Conservation (phyloP, 2,329 filamentous ascomycete genomes). For the Paracoccidioides lutzii region DNA sequence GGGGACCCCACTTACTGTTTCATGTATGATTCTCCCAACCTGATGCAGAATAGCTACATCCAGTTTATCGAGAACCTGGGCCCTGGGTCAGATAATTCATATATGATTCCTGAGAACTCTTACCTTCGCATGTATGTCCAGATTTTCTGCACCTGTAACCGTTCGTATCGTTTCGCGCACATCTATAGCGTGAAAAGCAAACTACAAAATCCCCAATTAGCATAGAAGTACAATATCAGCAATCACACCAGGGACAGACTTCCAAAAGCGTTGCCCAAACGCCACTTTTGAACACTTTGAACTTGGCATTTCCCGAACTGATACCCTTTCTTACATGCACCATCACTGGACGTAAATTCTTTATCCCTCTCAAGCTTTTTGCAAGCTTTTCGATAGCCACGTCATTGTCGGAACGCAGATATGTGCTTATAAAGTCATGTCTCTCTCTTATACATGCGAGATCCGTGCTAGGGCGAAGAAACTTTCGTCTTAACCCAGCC, state of each 20-base stretch:
- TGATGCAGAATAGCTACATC: conserved; percentile 46
- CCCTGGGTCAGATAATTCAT: background rate
- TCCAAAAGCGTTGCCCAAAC: conserved; percentile 60
- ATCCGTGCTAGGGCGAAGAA: conserved; percentile 65
- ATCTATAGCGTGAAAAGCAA: conserved; percentile 57
- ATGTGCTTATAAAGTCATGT: conserved; percentile 53
- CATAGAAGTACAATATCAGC: background rate
- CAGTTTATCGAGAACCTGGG: conserved; percentile 47
- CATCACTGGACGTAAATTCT: conserved; percentile 59
- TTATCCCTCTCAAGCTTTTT: conserved; percentile 54
- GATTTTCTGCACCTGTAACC: conserved; percentile 39
- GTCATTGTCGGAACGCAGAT: conserved; percentile 57
- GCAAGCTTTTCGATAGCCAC: conserved; percentile 43
- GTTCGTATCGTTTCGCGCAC: conserved; percentile 52
- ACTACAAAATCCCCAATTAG: conserved; percentile 33
- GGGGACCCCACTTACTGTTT: conserved; percentile 36
- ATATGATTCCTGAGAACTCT: conserved; percentile 2
- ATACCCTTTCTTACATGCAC: conserved; percentile 64
- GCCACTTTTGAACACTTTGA: conserved; percentile 47
- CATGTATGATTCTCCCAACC: conserved; percentile 58
- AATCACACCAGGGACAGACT: conserved; percentile 20
- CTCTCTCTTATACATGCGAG: conserved; percentile 55
- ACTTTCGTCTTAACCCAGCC: conserved; percentile 58
- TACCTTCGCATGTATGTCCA: conserved; percentile 45
- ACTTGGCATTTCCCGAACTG: conserved; percentile 40